Evolutionary conservation across 2,329 filamentous ascomycete genomes (phyloP).

Genomic region (Leptosphaerulina australis): DNA sequence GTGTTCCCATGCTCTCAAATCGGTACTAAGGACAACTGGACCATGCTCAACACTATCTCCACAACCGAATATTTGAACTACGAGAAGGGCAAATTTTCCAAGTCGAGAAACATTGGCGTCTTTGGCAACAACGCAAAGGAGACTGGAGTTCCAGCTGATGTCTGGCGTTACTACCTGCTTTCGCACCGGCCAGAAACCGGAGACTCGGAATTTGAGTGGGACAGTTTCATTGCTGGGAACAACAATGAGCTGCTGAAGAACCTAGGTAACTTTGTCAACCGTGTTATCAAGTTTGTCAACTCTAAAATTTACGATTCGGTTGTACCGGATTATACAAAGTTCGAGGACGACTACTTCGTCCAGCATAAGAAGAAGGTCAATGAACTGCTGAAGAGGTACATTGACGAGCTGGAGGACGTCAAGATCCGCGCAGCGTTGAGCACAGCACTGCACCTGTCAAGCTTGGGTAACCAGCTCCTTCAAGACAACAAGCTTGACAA

Average conservation of each 20-base stretch:
- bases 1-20: constrained; percentile 90
- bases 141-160: constrained; percentile 80
- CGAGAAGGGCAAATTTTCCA: constrained; percentile 76
- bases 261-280: constrained; percentile 65
- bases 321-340: constrained; percentile 69
- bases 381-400: constrained; percentile 68
- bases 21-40: constrained; percentile 85
- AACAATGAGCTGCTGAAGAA: constrained; percentile 87
- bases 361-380: constrained; percentile 67
- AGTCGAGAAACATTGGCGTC: constrained; percentile 86
- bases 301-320: constrained; percentile 72
- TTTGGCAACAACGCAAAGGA: constrained; percentile 90
- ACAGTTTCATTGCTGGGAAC: constrained; percentile 79
- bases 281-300: constrained; percentile 71
- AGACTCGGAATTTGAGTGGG: constrained; percentile 91
- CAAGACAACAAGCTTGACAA: constrained; percentile 67
- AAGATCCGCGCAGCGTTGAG: constrained; percentile 71
- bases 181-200: constrained; percentile 83
- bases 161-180: constrained; percentile 93
- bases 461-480: constrained; percentile 62
- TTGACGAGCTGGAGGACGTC: constrained; percentile 71
- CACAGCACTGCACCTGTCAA: constrained; percentile 70
- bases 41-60: constrained; percentile 83
- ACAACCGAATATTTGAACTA: constrained; percentile 73
- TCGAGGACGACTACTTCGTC: constrained; percentile 51